Evolutionary conservation across 768 basidiomycete genomes (phyloP), one percentile per base, ranked within the genome.

Genomic region (Mycena chlorophos): DNA sequence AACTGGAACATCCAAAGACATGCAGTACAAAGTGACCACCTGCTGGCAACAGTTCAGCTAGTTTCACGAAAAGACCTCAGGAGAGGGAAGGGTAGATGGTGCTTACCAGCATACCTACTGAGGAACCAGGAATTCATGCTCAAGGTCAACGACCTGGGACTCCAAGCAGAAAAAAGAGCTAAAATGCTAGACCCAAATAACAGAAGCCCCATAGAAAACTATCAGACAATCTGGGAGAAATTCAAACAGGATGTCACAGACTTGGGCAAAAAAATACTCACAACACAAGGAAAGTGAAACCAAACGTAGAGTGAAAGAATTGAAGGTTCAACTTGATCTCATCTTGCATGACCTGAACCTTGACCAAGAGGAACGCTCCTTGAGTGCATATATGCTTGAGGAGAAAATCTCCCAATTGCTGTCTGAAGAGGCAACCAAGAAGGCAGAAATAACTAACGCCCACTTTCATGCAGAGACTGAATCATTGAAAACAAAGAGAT

Each of bases 11-110:
- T 60, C 5, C 22, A 3, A 10, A 25, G 26, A 3, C 22, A 20
- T 23, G 49, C 27, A 19, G 38, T 60, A 2, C 39, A 39, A 10
- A 52, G 51, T 10, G 59, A 63, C 43, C 58, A 60, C 31, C 22
- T 14, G 13, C 31, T 61, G 37, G 51, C 53, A 10, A 23, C 51
- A 13, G 42, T 37, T 1, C 48, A 53, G 29, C 19, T 53, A 17
- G 34, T 42, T 19, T 38, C 39, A 26, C 23, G 51, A 19, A 27
- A 51, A 4, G 29, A 47, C 3, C 39, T 54, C 0, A 29, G 49
- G 20, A 4, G 40, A 0, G 60, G 60, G 3, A 34, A 54, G 31
- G 63, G 57, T 1, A 5, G 51, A 8, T 56, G 56, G 56, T 49
- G 38, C 12, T 16, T 58, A 19, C 60, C 60, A 2, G 29, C 49